These are phyloP conservation scores for Crucihimalaya himalaica DNA, from an alignment of 345 rosid genomes.

Conservation along the genomic window DNA sequence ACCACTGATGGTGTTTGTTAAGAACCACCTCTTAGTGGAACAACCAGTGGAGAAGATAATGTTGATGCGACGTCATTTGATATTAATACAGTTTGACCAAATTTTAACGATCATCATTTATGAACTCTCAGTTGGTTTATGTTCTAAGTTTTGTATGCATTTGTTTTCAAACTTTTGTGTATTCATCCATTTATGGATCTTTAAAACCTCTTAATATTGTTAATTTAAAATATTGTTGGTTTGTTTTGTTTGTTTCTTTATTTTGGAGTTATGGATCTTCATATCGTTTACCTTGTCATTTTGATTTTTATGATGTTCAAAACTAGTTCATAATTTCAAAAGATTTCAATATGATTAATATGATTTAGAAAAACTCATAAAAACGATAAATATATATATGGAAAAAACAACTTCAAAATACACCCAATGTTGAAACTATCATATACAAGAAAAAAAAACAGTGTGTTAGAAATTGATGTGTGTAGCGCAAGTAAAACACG, in stretches of 20 bases:
- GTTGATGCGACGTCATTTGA: neutral
- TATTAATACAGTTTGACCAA: neutral
- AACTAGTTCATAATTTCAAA: no score
- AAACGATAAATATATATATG: no score
- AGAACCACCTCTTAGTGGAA: conserved; percentile 9
- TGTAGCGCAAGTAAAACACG: no score
- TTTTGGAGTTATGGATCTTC: neutral
- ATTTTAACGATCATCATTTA: neutral
- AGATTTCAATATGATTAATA: no score
- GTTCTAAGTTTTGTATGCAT: neutral
- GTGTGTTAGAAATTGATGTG: no score
- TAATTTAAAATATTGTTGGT: neutral
- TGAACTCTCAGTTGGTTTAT: neutral
- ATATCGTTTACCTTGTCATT: neutral
- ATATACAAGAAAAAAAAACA: no score
- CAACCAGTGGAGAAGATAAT: neutral
- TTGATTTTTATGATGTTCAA: neutral
- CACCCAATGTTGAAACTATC: no score
- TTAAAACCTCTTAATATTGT: neutral
- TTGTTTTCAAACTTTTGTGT: neutral
- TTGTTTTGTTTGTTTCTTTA: neutral
- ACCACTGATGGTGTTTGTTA: neutral
- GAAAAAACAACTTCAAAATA: no score
- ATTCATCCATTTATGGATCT: neutral
- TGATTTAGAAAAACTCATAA: no score